Percentiles rank a stretch among this genome's conserved stretches.
phyloP scores from a whole-genome alignment of 1,284 basidiomycete species.

The Thecaphora thlaspeos region DNA sequence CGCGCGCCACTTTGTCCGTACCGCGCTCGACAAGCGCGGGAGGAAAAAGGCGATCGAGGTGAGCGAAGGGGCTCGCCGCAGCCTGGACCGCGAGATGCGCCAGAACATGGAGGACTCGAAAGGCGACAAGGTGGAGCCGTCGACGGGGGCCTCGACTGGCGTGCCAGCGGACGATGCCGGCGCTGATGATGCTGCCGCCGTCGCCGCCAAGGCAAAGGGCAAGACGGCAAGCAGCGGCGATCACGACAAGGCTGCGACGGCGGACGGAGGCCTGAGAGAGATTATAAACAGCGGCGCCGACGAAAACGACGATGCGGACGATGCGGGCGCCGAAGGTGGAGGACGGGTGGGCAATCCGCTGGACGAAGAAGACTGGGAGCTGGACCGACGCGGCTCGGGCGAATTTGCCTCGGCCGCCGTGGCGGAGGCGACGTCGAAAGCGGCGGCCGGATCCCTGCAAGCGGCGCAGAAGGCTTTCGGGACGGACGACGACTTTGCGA shows the following conservation, averaged over 20 bases:
- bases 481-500: conserved; percentile 28
- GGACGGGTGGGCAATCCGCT: conserved; percentile 3
- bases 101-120: conserved; percentile 35
- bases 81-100: conserved; percentile 47
- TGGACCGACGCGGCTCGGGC: conserved; percentile 20
- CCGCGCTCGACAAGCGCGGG: conserved; percentile 49
- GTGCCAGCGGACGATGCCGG: background rate
- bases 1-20: conserved; percentile 56
- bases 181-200: too few species aligned
- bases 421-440: conserved; percentile 7
- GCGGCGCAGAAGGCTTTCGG: conserved; percentile 21
- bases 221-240: conserved; percentile 1
- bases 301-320: conserved; percentile 23
- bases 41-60: conserved; percentile 61
- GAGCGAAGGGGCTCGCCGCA: conserved; percentile 65
- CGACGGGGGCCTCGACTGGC: conserved; percentile 23
- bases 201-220: too few species aligned
- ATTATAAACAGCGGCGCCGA: conserved; percentile 27
- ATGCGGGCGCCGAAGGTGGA: conserved; percentile 6
- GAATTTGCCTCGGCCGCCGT: conserved; percentile 8
- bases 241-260: conserved; percentile 8
- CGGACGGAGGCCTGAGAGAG: conserved; percentile 27
- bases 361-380: conserved; percentile 38
- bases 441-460: conserved; percentile 12
- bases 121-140: conserved; percentile 32